These are phyloP conservation scores for Cucumis cinereus DNA, from an alignment of 306 rosid genomes.

Conservation along the genomic window DNA sequence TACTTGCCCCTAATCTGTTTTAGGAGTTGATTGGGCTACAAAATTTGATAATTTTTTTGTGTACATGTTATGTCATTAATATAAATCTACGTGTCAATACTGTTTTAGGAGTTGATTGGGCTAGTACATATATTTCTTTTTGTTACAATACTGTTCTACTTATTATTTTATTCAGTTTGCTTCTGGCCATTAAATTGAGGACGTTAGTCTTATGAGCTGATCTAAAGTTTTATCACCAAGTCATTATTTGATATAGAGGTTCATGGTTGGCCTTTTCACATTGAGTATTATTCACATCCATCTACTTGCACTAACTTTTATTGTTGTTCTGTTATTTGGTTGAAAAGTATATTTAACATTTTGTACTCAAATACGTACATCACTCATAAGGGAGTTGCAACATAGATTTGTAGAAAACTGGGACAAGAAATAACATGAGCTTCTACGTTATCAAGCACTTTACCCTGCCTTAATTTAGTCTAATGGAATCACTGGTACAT, in stretches of 20 bases:
- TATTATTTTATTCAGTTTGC: neutral
- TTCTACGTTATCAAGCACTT: neutral
- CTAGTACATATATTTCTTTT: neutral
- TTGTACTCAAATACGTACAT: neutral
- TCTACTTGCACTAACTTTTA: neutral
- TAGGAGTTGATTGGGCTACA: neutral
- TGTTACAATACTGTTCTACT: neutral
- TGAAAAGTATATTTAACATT: neutral
- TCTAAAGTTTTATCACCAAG: neutral
- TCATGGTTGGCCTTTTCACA: neutral
- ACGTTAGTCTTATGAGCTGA: neutral
- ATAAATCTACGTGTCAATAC: neutral
- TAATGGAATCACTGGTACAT: neutral
- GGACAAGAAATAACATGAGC: neutral
- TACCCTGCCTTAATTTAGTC: neutral
- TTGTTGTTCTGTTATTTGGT: neutral
- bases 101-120: too few relatives aligned
- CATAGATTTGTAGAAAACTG: neutral
- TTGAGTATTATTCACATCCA: neutral
- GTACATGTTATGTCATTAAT: neutral
- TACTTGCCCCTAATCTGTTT: neutral
- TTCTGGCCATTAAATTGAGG: neutral
- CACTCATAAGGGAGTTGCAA: neutral
- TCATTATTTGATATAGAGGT: neutral
- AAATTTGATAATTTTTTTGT: neutral